Percentiles rank a stretch among this genome's conserved stretches.
phyloP scores from a whole-genome alignment of 305 asterid genomes.

The Fraxinus sp. region DNA sequence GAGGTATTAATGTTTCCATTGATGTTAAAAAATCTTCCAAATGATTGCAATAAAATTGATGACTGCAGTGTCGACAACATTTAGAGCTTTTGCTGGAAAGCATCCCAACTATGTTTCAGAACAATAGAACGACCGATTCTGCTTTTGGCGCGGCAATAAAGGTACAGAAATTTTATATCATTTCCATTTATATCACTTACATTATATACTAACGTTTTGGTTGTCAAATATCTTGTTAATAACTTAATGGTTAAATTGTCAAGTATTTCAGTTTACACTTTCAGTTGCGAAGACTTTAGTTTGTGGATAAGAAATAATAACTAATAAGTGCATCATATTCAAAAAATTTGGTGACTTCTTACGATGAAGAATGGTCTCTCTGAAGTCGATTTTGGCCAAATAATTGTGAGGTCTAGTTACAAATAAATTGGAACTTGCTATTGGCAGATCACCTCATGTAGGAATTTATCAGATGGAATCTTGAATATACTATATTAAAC shows the following conservation, averaged over 20 bases:
- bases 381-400: not conserved
- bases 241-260: not conserved
- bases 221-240: constrained; percentile 4
- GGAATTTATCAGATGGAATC: constrained; percentile 15
- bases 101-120: constrained; percentile 90
- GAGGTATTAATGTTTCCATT: constrained; percentile 10
- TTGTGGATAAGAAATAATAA: constrained; percentile 16
- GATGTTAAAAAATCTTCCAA: constrained; percentile 8
- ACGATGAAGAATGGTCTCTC: not conserved
- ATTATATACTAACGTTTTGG: not conserved
- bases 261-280: not conserved
- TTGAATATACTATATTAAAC: not conserved
- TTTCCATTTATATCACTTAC: not conserved
- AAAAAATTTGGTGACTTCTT: not conserved
- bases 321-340: constrained; percentile 1
- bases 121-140: constrained; percentile 81
- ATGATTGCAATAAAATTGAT: constrained; percentile 20
- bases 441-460: not conserved
- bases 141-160: constrained; percentile 94
- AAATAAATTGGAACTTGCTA: not conserved
- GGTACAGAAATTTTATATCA: constrained; percentile 41
- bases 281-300: not conserved
- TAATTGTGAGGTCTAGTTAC: not conserved
- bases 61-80: constrained; percentile 86
- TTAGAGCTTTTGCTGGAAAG: constrained; percentile 82